Evolutionary conservation across 1,284 basidiomycete genomes (phyloP), one percentile per base, ranked within the genome.

Genomic region (Phellopilus nigrolimitatus): DNA sequence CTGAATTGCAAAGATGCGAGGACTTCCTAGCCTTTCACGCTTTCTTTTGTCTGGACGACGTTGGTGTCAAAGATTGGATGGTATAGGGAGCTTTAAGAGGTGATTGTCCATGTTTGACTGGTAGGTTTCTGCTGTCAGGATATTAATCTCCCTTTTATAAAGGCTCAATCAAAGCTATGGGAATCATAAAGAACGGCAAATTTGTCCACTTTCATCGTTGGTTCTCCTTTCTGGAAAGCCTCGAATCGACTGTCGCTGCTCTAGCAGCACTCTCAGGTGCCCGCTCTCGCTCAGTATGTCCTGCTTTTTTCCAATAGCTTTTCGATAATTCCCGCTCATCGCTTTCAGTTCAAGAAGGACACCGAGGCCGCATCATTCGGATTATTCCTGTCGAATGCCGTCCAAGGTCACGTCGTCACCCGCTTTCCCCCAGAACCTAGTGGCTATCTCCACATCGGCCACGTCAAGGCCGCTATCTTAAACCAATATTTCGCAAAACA

Each of bases 391-490:
- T 84, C 88, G 60, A 79, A 83, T 65, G 95, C 95, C 31, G 78
- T 87, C 56, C 82, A 90, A 63, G 94, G 95, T 45, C 75, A 95
- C 64, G 97, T 99, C 37, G 90, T 98, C 24, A 97, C 97, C 3
- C 87, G 97, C 55, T 97, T 99, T 71, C 95, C 97, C 37, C 97
- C 97, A 27, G 97, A 99, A 75, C 97, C 97, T 4, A 91, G 87
- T 63, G 97, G 97, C 57, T 99, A 97, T 71, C 80, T 99, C 51
- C 97, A 99, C 69, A 95, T 99, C 56, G 97, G 97, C 10, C 97
- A 99, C 68, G 84, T 94, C 19, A 99, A 99, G 71, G 93, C 93
- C 36, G 91, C 92, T 5, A 88, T 98, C 63, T 76, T 99, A 39
- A 99, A 99, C 67, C 88, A 97, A 67, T 97, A 97, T 72, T 97